A percentile compares a stretch with the other conserved stretches of the same genome.
These are phyloP conservation scores for Avena insularis DNA, from an alignment of 176 grass and related monocot species.

Conservation along the genomic window DNA sequence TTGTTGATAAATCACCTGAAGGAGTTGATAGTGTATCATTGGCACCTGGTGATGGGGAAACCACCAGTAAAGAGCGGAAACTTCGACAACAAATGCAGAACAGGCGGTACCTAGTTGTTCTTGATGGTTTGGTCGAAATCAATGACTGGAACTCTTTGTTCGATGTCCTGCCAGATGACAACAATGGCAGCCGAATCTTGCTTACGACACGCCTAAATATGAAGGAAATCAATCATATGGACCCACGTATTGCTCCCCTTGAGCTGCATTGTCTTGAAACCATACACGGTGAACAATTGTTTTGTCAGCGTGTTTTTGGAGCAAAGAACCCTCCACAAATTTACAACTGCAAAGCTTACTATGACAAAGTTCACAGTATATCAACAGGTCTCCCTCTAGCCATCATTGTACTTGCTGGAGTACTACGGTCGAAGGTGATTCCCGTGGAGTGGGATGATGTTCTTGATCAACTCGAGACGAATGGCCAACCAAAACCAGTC, in stretches of 20 bases:
- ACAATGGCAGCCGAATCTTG: conserved; percentile 48
- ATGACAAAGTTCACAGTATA: conserved; percentile 47
- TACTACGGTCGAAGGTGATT: conserved; percentile 49
- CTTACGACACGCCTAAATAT: conserved; percentile 45
- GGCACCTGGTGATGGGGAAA: conserved; percentile 13
- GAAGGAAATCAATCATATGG: conserved; percentile 55
- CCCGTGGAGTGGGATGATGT: conserved; percentile 46
- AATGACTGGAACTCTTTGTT: conserved; percentile 55
- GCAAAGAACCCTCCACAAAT: conserved; percentile 36
- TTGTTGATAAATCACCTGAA: not conserved
- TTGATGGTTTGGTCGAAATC: conserved; percentile 49
- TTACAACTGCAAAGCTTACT: conserved; percentile 46
- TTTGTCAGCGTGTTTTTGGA: conserved; percentile 45
- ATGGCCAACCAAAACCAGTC: conserved; percentile 50
- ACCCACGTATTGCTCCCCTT: conserved; percentile 32
- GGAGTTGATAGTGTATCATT: not conserved
- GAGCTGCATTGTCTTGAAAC: conserved; percentile 35
- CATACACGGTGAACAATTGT: conserved; percentile 40
- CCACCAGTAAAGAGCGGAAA: conserved; percentile 18
- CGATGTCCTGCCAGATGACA: conserved; percentile 41
- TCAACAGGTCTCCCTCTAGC: conserved; percentile 52
- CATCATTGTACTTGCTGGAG: conserved; percentile 50
- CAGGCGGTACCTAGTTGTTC: conserved; percentile 47
- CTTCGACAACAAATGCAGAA: conserved; percentile 30
- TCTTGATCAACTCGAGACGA: conserved; percentile 44